Conservation (phyloP, 2,329 filamentous ascomycete genomes). For the Penicillium sp. region DNA sequence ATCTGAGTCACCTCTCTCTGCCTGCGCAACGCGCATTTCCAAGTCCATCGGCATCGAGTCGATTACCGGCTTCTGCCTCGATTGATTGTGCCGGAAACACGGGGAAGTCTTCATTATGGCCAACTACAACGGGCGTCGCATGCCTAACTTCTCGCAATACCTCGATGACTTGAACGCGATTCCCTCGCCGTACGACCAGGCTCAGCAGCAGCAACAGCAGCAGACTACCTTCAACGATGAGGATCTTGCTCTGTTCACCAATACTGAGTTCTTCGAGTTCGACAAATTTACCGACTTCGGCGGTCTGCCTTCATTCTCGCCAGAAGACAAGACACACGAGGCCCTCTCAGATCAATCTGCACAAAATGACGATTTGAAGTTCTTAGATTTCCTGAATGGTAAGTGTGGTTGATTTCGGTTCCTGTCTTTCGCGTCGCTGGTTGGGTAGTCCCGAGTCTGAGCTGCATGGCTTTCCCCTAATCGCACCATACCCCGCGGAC, state of each 20-base stretch:
- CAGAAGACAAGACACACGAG: conserved; percentile 29
- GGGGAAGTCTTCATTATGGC: conserved; percentile 56
- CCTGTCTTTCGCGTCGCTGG: conserved; percentile 13
- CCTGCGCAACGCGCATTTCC: conserved; percentile 12
- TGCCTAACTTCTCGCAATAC: conserved; percentile 86
- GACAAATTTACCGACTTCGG: conserved; percentile 49
- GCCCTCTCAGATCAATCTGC: conserved; percentile 19
- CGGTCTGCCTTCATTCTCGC: conserved; percentile 34
- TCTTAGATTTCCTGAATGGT: conserved; percentile 44
- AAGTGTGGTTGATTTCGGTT: conserved; percentile 23
- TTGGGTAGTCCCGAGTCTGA: conserved; percentile 11
- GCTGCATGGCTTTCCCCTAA: conserved; percentile 10
- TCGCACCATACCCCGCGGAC: conserved; percentile 10
- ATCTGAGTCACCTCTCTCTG: conserved; percentile 15
- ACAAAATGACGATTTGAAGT: conserved; percentile 38
- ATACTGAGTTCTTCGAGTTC: conserved; percentile 78
- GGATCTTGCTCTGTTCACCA: conserved; percentile 75
- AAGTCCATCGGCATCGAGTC: conserved; percentile 1
- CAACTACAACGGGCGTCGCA: conserved; percentile 71
- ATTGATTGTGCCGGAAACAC: background rate
- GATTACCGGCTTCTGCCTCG: background rate
- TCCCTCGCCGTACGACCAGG: conserved; percentile 62
- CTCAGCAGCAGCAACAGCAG: conserved; percentile 56
- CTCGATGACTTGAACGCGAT: conserved; percentile 79
- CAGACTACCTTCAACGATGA: conserved; percentile 65